Evolutionary conservation across 345 rosid genomes (phyloP), one percentile per base, ranked within the genome.

Genomic region (Gossypium arboreum): DNA sequence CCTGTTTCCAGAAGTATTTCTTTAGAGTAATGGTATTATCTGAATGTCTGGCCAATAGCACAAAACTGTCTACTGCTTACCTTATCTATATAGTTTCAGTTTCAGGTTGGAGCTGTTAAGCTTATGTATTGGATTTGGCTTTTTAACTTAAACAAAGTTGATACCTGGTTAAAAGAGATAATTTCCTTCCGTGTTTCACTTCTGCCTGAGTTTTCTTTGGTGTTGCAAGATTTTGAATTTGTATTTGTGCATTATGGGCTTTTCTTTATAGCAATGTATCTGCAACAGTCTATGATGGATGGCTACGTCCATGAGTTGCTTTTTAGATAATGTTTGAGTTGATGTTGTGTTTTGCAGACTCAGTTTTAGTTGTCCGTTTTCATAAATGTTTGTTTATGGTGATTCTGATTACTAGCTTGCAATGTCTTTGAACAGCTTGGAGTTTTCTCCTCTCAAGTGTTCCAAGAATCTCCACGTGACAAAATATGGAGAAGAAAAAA

Each of bases 401-500:
- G 58, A 10, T 27, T 12, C 72, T 47, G 54, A 55, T 18, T 61
- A 29, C 76, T 70, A 72, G 75, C 75, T 57, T 73, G 20, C 44
- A 9, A 57, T 67, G 17, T 73, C 74, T 75, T 82, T 74, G 67
- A 78, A 82, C 90, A 95, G 99, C 99, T 95, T 24, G 99, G 99
- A 78, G 94, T 93, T 24, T 93, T 95, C 85, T 95, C 97, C 63
- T 90, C 99, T 74, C 98, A 93, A 76, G 97, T 95, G 51, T 89
- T 95, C 83, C 98, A 93, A 87, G 98, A 91, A 75, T 91, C 97
- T 81, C 89, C 94, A 7, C 86, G 84, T 73, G 94, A 90, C 44
- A 91, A 88, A 81, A 82, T 85, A 76, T 85, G 88, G 90, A 90
- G 89, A 81, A 86, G 89, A 75, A 90, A 95, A 82, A 82, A 85